These are phyloP conservation scores for Globisporangium middletonii DNA, from an alignment of 352 stramenopile genomes.

Conservation along the genomic window DNA sequence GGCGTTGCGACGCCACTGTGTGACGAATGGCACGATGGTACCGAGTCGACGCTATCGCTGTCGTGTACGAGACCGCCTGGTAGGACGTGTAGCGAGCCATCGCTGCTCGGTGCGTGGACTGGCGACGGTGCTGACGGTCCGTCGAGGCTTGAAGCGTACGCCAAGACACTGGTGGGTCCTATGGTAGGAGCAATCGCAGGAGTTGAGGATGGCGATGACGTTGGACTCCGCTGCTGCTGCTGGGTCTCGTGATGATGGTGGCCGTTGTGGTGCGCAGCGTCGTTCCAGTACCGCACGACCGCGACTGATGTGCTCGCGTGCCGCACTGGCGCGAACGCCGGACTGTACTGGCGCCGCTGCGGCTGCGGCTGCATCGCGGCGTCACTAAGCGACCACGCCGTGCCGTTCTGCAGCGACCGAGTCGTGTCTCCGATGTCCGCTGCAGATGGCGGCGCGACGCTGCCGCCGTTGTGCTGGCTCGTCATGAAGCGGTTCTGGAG, in stretches of 20 bases:
- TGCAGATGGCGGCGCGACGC: background rate
- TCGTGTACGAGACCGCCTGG: too few species aligned
- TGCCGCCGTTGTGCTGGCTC: slow-evolving; percentile 15
- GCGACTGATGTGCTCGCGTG: background rate
- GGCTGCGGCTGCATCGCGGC: background rate
- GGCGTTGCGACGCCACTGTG: background rate
- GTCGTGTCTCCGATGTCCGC: background rate
- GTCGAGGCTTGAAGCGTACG: too few species aligned
- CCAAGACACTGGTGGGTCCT: too few species aligned
- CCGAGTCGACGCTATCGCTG: background rate
- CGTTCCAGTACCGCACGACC: background rate
- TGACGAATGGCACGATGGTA: background rate
- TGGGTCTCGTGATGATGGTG: background rate
- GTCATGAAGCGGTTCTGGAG: slow-evolving; percentile 61
- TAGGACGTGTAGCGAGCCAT: too few species aligned
- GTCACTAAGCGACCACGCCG: background rate
- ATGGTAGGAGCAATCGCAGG: background rate
- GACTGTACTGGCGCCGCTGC: background rate
- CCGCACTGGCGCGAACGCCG: background rate
- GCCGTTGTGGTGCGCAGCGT: background rate
- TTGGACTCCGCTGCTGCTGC: background rate
- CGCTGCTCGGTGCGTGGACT: too few species aligned
- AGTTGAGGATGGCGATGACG: background rate
- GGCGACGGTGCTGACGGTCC: too few species aligned
- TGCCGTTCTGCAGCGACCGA: background rate